Evolutionary conservation across 208 protist genomes (phyloP).

Genomic region (Crithidia acanthocephali): DNA sequence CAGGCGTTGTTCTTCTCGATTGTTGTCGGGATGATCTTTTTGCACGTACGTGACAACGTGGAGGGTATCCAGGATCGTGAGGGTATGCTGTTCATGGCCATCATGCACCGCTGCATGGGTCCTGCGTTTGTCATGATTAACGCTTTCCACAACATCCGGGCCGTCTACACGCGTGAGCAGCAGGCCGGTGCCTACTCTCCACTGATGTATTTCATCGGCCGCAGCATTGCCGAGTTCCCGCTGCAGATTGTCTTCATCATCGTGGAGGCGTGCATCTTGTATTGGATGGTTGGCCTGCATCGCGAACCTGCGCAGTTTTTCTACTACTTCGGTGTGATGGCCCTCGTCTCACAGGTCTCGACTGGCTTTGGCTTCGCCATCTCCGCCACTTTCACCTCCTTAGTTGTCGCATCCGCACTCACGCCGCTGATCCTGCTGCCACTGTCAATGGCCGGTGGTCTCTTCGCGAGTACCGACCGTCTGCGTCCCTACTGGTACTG

Average conservation of each 20-base stretch:
- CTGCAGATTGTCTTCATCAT: slow-evolving; percentile 46
- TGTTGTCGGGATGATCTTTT: slow-evolving; percentile 78
- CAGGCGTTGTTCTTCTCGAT: slow-evolving; percentile 69
- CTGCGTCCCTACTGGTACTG: slow-evolving; percentile 83
- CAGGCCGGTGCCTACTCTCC: slow-evolving; percentile 69
- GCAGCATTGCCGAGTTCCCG: slow-evolving; percentile 56
- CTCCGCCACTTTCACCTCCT: slow-evolving; percentile 42
- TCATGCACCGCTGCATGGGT: slow-evolving; percentile 66
- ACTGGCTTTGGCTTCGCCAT: slow-evolving; percentile 62
- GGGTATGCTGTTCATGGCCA: slow-evolving; percentile 74
- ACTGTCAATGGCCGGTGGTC: slow-evolving; percentile 60
- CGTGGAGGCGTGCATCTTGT: slow-evolving; percentile 61
- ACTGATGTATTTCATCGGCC: slow-evolving; percentile 59
- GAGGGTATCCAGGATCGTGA: slow-evolving; percentile 63
- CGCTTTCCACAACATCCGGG: slow-evolving; percentile 43
- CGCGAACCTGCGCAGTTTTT: slow-evolving; percentile 58
- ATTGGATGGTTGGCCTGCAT: slow-evolving; percentile 68
- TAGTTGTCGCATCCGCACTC: slow-evolving; percentile 49
- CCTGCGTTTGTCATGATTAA: slow-evolving; percentile 56
- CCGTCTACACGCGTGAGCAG: slow-evolving; percentile 75
- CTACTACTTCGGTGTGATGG: slow-evolving; percentile 53
- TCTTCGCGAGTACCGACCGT: slow-evolving; percentile 70
- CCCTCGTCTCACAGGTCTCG: slow-evolving; percentile 53
- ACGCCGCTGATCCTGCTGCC: slow-evolving; percentile 69
- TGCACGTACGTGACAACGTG: slow-evolving; percentile 48